Base-by-base conservation (phyloP, 1,284 basidiomycete genomes). In the Cryptococcus depauperatus region DNA sequence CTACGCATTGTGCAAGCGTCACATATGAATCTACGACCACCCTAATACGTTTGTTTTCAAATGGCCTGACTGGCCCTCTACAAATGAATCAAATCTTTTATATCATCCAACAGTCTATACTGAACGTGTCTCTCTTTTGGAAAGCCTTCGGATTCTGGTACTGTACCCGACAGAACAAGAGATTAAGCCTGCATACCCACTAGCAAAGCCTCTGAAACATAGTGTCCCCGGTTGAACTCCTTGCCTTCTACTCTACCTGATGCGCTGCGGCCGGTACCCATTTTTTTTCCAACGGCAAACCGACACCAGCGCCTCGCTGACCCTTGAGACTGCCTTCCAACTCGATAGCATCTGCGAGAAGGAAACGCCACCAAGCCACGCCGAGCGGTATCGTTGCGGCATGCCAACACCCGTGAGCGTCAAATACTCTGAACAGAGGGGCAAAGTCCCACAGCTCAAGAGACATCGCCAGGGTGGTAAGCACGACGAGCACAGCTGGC, bases 361-460 rank as follows among this genome's bases (percentile, higher is more conserved):
- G 43, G 61, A 91, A 92, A 14, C 76, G 72, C 59, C 90, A 98
- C 93, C 93, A 98, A 47, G 79, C 75, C 41, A 77, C 63, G 2
- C 82, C 79, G 38, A 98, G 79, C 0, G 85, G 85, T 1, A 79
- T 83, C 0, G 93, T 99, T 2, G 81, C 78, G 3, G 85, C 72
- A 71, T 99, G 95, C 95, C 95, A 98, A 10, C 97, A 71, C 4
- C 90, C 77, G 68, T 98, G 95, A 0, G 93, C 90, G 62, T 99
- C 95, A n/a, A 97, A 72, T 3, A 81, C 66, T 34, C 90, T 72
- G 22, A 66, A 59, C 70, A 81, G 74, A 0, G 95, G 88, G 1
- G 89, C 80, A 58, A 98, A 98, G 62, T 99, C 95, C 54, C 96
- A 80, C 2, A 98, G 64, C 65, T 99, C 95, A 22, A 99, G 75